Base-by-base conservation (phyloP, 495 filamentous ascomycete species). In the Penicillium desertorum region DNA sequence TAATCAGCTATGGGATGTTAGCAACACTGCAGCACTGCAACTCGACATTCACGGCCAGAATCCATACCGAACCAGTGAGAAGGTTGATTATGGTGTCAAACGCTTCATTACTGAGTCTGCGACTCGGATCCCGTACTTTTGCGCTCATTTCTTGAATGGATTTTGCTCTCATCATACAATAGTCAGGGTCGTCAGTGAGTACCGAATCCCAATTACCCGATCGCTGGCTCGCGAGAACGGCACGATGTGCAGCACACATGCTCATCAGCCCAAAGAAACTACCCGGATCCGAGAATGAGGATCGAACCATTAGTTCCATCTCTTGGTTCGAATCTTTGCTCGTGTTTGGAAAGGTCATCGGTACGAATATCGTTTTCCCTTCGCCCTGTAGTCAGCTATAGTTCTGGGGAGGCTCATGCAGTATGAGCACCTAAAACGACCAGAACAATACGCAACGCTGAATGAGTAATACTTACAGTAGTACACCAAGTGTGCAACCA, bases 251-350 rank as follows among this genome's bases (percentile, higher is more conserved):
- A 45, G 71, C 71, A 32, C 66, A 66, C 64, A 73, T 72, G 42
- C 62, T 71, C 71, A 75, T 71, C 14, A 73, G 53, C 34, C 68
- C 70, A 44, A 70, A 75, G 55, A 75, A 75, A 52, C 64, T 67
- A 3, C 70, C 70, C 0, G 70, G 51, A 29, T 75, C 71, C 8
- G 70, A 69, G 48, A 71, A 69, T 30, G 66, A 67, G 16, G 65
- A 64, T 54, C 65, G 57, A 45, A 67, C 65, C 64, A 70, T 63
- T 17, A 71, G 36, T 36, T 68, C 67, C 42, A 71, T 58, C 41
- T 70, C 61, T n/a, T 56, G 55, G 0, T 54, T 59, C 20, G 61
- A 45, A 22, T 51, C 53, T 47, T 62, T 62, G 49, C 61, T 50
- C n/a, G 62, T 67, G 49, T 62, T 71, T 1, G 71, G 70, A 45